Evolutionary conservation across 345 rosid species (phyloP).

Genomic region (Brassica carinata): DNA sequence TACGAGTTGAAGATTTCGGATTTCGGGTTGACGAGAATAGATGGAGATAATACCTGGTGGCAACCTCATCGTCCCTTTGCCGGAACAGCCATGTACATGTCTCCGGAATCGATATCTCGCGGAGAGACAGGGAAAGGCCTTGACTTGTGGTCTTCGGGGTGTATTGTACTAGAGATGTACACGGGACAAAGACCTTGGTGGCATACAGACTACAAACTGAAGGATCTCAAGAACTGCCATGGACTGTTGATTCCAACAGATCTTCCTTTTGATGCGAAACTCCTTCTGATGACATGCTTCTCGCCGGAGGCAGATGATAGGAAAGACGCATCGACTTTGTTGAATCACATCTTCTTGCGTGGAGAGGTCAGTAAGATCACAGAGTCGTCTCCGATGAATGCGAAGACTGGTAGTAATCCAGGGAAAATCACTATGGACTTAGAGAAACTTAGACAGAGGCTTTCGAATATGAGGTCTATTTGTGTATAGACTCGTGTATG

Average conservation of each 20-base stretch:
- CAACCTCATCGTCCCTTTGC: neutral
- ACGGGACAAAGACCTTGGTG: conserved; percentile 51
- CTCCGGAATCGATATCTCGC: neutral
- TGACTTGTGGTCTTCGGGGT: conserved; percentile 61
- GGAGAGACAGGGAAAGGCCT: conserved; percentile 37
- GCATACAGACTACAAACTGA: conserved; percentile 18
- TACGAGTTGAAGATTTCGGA: neutral
- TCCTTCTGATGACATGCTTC: conserved; percentile 30
- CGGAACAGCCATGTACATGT: conserved; percentile 7
- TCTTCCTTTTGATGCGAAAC: conserved; percentile 31
- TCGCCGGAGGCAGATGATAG: neutral
- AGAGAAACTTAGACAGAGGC: neutral
- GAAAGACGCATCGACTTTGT: conserved; percentile 9
- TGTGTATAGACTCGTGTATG: neutral
- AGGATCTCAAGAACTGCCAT: conserved; percentile 9
- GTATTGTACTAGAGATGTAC: conserved; percentile 54
- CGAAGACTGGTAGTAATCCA: neutral
- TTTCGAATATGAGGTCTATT: neutral
- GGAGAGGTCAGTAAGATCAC: neutral
- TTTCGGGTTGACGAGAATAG: conserved; percentile 2
- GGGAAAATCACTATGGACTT: neutral
- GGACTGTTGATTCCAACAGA: conserved; percentile 18
- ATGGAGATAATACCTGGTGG: conserved; percentile 8
- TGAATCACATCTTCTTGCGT: conserved; percentile 8
- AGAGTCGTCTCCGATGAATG: neutral